Evolutionary conservation across 164 flowering plant species (phyloP).

Genomic region (Cinnamomum chago): DNA sequence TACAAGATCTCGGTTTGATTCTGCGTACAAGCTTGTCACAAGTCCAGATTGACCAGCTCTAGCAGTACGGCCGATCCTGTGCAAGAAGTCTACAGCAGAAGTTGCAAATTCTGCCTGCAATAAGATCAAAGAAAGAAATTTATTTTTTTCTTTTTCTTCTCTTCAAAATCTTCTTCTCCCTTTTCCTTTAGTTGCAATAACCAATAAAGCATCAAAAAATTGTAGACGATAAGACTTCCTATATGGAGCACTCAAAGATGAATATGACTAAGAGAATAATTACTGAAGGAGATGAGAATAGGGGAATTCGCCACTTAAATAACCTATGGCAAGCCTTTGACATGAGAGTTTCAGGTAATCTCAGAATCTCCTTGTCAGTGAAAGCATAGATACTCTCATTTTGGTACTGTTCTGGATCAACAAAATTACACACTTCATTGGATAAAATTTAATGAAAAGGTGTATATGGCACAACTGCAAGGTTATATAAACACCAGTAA

Average conservation of each 20-base stretch:
- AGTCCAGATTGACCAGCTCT: conserved; percentile 90
- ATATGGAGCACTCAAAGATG: background rate
- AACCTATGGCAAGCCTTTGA: too few relatives aligned
- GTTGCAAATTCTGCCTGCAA: conserved; percentile 93
- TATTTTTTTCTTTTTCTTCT: background rate
- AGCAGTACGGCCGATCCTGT: conserved; percentile 92
- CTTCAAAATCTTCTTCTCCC: too few relatives aligned
- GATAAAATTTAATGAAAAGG: too few relatives aligned
- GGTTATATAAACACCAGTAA: too few relatives aligned
- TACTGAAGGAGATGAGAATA: background rate
- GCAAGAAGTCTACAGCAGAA: conserved; percentile 92
- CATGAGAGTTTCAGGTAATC: too few relatives aligned
- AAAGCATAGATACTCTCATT: too few relatives aligned
- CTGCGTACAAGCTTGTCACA: conserved; percentile 80
- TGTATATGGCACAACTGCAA: too few relatives aligned
- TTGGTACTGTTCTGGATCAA: too few relatives aligned
- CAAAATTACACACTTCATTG: too few relatives aligned
- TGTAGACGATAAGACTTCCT: too few relatives aligned
- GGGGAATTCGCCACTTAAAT: background rate
- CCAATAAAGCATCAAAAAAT: background rate
- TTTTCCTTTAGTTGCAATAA: background rate
- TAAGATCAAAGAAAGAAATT: background rate
- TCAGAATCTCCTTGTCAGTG: too few relatives aligned
- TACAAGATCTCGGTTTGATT: conserved; percentile 76
- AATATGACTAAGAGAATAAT: too few relatives aligned